Evolutionary conservation across 345 rosid genomes (phyloP).

Genomic region (Clarkia xantiana): DNA sequence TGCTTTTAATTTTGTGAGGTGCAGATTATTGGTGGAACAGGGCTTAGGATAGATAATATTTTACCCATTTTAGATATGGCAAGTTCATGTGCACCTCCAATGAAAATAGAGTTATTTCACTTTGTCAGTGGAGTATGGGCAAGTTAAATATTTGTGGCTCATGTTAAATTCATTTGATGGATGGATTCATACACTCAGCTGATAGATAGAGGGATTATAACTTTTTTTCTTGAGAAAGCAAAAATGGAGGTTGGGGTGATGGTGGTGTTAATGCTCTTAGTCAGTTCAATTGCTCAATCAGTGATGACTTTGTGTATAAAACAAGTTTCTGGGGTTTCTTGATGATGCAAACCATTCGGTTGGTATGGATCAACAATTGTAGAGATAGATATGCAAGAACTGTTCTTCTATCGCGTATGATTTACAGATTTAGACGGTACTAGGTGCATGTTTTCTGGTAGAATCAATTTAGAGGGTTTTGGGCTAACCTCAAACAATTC

Average conservation of each 20-base stretch:
- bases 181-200: not conserved
- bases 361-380: not conserved
- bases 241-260: too few species aligned
- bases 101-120: constrained; percentile 7
- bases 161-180: constrained; percentile 7
- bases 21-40: not conserved
- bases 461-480: not conserved
- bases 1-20: constrained; percentile 4
- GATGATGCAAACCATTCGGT: not conserved
- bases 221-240: too few species aligned
- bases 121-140: not conserved
- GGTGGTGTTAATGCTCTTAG: too few species aligned
- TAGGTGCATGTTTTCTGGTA: not conserved
- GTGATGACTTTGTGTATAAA: not conserved
- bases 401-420: not conserved
- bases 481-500: too few species aligned
- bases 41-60: constrained; percentile 7
- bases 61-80: not conserved
- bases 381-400: not conserved
- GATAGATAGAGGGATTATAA: too few species aligned
- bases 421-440: not conserved
- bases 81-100: constrained; percentile 7
- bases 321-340: too few species aligned
- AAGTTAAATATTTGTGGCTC: constrained; percentile 8
- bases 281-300: not conserved